Evolutionary conservation across 768 basidiomycete genomes (phyloP).

Genomic region (Exidia glandulosa): DNA sequence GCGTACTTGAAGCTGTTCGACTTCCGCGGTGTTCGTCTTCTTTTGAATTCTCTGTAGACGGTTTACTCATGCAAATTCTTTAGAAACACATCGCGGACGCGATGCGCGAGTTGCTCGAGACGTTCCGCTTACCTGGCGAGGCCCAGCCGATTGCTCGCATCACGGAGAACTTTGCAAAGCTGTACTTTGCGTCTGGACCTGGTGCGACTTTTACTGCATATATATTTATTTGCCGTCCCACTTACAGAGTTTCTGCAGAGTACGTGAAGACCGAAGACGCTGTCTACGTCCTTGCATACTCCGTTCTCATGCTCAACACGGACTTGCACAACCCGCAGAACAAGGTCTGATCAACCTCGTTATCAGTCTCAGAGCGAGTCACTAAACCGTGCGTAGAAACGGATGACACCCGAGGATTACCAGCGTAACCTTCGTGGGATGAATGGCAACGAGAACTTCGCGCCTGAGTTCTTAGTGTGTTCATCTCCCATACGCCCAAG

Average conservation of each 20-base stretch:
- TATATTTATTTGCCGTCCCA: not conserved
- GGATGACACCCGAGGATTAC: conserved; percentile 95
- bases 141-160: conserved; percentile 88
- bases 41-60: not conserved
- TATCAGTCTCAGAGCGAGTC: no score
- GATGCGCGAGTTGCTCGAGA: conserved; percentile 87
- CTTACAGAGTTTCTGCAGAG: conserved; percentile 29
- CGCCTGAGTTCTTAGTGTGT: conserved; percentile 71
- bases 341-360: not conserved
- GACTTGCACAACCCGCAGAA: conserved; percentile 94
- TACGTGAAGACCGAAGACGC: conserved; percentile 89
- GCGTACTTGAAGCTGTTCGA: conserved; percentile 85
- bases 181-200: conserved; percentile 78
- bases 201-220: conserved; percentile 29
- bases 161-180: conserved; percentile 87
- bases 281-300: conserved; percentile 87
- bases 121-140: conserved; percentile 92
- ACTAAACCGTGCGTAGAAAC: conserved; percentile 60
- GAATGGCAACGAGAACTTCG: conserved; percentile 76
- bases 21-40: conserved; percentile 61
- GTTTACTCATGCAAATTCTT: not conserved
- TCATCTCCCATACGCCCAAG: not conserved
- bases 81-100: conserved; percentile 95
- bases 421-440: conserved; percentile 85
- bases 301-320: conserved; percentile 97